phyloP scores from a whole-genome alignment of 2,329 filamentous ascomycete species.

The Colletotrichum sp. region DNA sequence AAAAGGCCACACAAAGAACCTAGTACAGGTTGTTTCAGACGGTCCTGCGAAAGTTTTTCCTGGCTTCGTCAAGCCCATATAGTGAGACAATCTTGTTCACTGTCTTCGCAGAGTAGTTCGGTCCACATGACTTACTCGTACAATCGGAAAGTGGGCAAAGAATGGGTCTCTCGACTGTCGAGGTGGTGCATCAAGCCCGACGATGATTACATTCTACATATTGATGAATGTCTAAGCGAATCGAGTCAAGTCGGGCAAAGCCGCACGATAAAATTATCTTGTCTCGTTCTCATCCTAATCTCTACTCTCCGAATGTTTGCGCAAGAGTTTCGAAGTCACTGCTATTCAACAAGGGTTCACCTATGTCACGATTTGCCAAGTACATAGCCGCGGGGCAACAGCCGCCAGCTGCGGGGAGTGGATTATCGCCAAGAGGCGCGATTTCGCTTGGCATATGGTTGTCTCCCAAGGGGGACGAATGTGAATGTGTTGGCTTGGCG shows the following conservation, averaged over 20 bases:
- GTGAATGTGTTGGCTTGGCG: not conserved
- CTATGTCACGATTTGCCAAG: not conserved
- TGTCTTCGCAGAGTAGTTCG: not conserved
- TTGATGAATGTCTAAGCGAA: not conserved
- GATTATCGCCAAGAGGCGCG: not conserved
- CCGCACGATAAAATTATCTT: not conserved
- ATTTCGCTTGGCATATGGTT: not conserved
- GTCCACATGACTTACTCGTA: not conserved
- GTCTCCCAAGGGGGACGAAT: not conserved
- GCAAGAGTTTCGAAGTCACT: not conserved
- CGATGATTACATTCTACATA: not conserved
- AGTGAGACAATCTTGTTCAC: not conserved
- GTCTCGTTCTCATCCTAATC: not conserved
- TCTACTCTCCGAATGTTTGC: not conserved
- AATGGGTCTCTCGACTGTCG: rapidly evolving
- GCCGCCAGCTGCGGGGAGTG: not conserved
- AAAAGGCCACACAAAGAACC: not conserved
- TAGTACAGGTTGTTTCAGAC: not conserved
- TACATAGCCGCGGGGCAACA: not conserved
- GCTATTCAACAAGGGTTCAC: not conserved
- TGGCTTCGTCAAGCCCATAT: not conserved
- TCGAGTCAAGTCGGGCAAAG: not conserved
- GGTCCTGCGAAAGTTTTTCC: not conserved
- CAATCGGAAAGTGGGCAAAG: not conserved
- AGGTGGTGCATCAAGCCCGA: not conserved